These are phyloP conservation scores for Podospora didyma DNA, from an alignment of 495 filamentous ascomycete genomes.

Conservation along the genomic window DNA sequence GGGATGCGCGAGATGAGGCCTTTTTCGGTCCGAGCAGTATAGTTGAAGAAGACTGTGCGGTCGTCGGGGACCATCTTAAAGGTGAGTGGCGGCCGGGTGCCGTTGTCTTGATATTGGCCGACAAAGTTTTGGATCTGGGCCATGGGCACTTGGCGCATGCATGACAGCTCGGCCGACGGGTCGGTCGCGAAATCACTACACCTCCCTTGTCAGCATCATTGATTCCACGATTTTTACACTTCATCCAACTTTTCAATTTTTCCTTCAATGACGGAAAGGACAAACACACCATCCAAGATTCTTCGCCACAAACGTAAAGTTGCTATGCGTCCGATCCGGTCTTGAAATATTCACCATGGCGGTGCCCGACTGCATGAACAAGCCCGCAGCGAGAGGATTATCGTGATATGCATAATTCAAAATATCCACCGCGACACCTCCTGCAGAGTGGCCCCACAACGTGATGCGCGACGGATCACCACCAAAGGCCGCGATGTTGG, in stretches of 20 bases:
- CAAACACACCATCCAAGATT: conserved; percentile 27
- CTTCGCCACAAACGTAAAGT: conserved; percentile 43
- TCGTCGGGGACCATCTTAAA: conserved; percentile 43
- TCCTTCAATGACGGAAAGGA: background rate
- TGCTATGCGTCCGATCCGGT: conserved; percentile 30
- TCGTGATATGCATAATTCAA: conserved; percentile 43
- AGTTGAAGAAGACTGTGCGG: conserved; percentile 40
- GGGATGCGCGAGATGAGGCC: conserved; percentile 28
- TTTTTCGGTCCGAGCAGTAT: conserved; percentile 28
- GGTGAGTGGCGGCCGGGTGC: conserved; percentile 27
- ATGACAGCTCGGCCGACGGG: conserved; percentile 32
- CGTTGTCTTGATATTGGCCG: conserved; percentile 34
- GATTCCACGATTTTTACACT: too few species aligned
- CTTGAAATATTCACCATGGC: conserved; percentile 31
- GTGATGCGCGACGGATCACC: conserved; percentile 60
- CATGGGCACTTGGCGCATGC: conserved; percentile 39
- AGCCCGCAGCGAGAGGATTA: conserved; percentile 40
- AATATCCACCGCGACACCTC: conserved; percentile 37
- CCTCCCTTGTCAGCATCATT: too few species aligned
- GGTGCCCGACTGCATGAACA: conserved; percentile 46
- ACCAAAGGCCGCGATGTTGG: conserved; percentile 64
- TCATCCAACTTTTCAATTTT: too few species aligned
- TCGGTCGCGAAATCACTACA: conserved; percentile 27
- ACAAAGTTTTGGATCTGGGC: conserved; percentile 36
- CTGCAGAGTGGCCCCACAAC: conserved; percentile 49